Evolutionary conservation across 306 rosid genomes (phyloP).

Genomic region (Begonia peltatifolia): DNA sequence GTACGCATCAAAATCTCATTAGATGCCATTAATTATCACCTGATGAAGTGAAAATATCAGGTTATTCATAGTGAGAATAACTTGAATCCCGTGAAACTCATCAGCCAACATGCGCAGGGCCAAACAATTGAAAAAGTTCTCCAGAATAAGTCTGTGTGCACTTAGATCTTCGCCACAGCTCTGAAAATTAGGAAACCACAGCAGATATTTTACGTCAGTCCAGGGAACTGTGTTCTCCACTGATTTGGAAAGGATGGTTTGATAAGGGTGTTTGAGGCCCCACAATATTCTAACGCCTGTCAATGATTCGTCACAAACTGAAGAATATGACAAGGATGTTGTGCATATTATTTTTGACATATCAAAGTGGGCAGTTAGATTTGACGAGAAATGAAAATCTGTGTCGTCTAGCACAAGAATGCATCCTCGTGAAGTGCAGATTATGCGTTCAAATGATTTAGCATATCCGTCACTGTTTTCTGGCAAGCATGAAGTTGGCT

Average conservation of each 20-base stretch:
- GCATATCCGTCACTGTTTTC: conserved; percentile 31
- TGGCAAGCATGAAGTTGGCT: conserved; percentile 28
- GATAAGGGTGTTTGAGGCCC: conserved; percentile 53
- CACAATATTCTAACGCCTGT: conserved; percentile 39
- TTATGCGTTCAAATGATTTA: conserved; percentile 28
- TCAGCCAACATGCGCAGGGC: conserved; percentile 56
- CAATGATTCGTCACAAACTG: conserved; percentile 32
- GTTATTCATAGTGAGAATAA: conserved; percentile 66
- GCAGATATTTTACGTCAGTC: conserved; percentile 38
- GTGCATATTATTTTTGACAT: conserved; percentile 58
- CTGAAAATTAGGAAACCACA: conserved; percentile 67
- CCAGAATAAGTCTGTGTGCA: conserved; percentile 25
- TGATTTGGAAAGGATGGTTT: conserved; percentile 46
- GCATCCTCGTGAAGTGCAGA: conserved; percentile 31
- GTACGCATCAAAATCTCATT: background rate
- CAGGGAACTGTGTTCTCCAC: conserved; percentile 47
- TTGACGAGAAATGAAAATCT: conserved; percentile 32
- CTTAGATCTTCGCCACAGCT: conserved; percentile 31
- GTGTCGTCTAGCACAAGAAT: conserved; percentile 66
- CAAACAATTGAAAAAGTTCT: conserved; percentile 47
- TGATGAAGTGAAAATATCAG: conserved; percentile 67
- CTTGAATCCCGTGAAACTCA: conserved; percentile 29
- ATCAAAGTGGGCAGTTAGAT: conserved; percentile 28
- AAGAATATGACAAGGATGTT: conserved; percentile 31
- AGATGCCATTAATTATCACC: conserved; percentile 24